phyloP scores from a whole-genome alignment of 1,284 basidiomycete species.

The Puccinia horiana region DNA sequence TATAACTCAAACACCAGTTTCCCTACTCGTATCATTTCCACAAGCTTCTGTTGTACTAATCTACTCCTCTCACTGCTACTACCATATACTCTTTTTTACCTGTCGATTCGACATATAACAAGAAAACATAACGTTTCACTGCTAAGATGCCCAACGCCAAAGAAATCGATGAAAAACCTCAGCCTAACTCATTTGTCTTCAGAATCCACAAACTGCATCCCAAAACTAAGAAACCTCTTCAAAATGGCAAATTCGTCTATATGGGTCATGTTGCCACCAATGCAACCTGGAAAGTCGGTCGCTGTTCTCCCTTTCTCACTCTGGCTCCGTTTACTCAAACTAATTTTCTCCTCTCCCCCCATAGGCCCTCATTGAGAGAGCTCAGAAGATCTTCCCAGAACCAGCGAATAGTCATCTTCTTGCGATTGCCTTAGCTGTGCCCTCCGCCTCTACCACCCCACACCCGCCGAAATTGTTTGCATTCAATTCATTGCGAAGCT shows the following conservation, averaged over 20 bases:
- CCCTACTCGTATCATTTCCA: no score
- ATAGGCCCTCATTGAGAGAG: not conserved
- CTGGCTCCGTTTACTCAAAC: not conserved
- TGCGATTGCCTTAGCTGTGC: not conserved
- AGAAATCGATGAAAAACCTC: not conserved
- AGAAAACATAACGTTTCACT: not conserved
- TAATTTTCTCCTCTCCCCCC: not conserved
- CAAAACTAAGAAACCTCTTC: not conserved
- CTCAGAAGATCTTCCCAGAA: not conserved
- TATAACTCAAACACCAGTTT: no score
- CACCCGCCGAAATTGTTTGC: not conserved
- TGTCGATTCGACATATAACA: not conserved
- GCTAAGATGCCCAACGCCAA: not conserved
- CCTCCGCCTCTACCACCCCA: not conserved
- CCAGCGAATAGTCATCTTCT: not conserved
- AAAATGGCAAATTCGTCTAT: not conserved
- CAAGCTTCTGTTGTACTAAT: no score
- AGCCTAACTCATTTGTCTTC: constrained; percentile 13
- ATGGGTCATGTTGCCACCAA: not conserved
- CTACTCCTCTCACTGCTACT: not conserved
- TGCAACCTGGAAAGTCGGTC: not conserved
- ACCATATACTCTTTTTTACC: not conserved
- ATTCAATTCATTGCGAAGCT: not conserved
- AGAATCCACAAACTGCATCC: not conserved
- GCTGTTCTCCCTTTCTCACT: not conserved